Percentiles rank a stretch among this genome's conserved stretches.
These are phyloP conservation scores for Populus nigra DNA, from an alignment of 345 rosid species.

Conservation along the genomic window DNA sequence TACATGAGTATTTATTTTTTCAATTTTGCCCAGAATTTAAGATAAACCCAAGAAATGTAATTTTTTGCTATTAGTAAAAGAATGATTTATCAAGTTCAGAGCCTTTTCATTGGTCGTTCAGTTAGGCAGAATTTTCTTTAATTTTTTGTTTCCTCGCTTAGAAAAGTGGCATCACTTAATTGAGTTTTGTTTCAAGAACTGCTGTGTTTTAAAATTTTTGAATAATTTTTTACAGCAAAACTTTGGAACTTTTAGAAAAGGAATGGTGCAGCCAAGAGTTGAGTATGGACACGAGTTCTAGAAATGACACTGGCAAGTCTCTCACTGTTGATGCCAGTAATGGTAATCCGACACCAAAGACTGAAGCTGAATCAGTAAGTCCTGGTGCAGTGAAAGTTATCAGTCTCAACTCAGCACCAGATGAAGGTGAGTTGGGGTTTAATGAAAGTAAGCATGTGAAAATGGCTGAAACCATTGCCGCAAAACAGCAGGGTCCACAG, in stretches of 20 bases:
- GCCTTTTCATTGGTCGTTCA: neutral
- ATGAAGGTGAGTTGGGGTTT: constrained; percentile 7
- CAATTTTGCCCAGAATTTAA: too few relatives aligned
- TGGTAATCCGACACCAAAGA: constrained; percentile 23
- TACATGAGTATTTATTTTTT: too few relatives aligned
- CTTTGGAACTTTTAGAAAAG: neutral
- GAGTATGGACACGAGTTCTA: constrained; percentile 39
- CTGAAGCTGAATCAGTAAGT: constrained; percentile 41
- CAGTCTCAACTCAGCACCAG: constrained; percentile 36
- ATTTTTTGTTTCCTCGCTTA: neutral
- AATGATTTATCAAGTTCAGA: neutral
- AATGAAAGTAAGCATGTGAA: constrained; percentile 20
- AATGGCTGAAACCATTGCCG: constrained; percentile 39
- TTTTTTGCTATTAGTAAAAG: too few relatives aligned
- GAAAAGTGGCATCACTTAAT: neutral
- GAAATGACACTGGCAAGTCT: constrained; percentile 30
- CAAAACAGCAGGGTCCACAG: constrained; percentile 23
- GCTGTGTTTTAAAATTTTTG: neutral
- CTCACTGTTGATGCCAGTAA: constrained; percentile 8
- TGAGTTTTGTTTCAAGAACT: neutral
- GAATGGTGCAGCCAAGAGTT: neutral
- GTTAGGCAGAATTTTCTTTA: neutral
- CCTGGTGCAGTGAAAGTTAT: constrained; percentile 31
- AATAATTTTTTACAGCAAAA: neutral
- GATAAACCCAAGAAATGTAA: too few relatives aligned